phyloP scores from a whole-genome alignment of 1,284 basidiomycete genomes.

The Porodaedalea pini region DNA sequence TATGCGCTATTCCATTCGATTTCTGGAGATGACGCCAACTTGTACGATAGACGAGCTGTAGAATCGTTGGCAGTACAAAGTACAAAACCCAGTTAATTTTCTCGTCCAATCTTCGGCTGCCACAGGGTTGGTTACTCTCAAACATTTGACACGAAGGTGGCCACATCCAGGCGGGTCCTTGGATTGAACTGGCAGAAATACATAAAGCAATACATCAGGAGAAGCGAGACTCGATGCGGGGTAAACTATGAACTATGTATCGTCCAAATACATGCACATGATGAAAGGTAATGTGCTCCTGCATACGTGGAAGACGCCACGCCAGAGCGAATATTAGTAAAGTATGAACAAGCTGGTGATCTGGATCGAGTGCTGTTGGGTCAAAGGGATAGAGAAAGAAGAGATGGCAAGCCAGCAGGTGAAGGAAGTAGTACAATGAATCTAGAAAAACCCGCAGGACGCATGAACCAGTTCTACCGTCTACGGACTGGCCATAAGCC shows the following conservation, averaged over 20 bases:
- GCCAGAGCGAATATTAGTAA: background rate
- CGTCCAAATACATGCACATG: slow-evolving; percentile 1
- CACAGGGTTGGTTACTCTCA: no score
- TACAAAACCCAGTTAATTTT: no score
- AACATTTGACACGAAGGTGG: no score
- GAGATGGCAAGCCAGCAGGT: background rate
- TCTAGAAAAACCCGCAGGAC: background rate
- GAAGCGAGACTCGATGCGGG: background rate
- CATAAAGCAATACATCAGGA: slow-evolving; percentile 11
- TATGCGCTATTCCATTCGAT: no score
- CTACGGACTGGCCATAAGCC: slow-evolving; percentile 18
- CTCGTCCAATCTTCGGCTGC: no score
- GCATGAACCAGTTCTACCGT: background rate
- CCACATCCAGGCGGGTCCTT: no score
- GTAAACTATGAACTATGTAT: background rate
- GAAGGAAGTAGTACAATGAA: background rate
- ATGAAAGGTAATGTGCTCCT: background rate
- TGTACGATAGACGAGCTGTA: no score
- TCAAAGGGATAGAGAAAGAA: background rate
- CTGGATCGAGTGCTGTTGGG: background rate
- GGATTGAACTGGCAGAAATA: no score
- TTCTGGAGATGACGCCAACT: no score
- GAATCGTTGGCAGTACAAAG: no score
- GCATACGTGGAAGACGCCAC: background rate
- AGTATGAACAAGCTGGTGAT: background rate